A percentile compares a stretch with the other conserved stretches of the same genome.
phyloP scores from a whole-genome alignment of 257 asterid genomes.

The Solanum paucissectum region DNA sequence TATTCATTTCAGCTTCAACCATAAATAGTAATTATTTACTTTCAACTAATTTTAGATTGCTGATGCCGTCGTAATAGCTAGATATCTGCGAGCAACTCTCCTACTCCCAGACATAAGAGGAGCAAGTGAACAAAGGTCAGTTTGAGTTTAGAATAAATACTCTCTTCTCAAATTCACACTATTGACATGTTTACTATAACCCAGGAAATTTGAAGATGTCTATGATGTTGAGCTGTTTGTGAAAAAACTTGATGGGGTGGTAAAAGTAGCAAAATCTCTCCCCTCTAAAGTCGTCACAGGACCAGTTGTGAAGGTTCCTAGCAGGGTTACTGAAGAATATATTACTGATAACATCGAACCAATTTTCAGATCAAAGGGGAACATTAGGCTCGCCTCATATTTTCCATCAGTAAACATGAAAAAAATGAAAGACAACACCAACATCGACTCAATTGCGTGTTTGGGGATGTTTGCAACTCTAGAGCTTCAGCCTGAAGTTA shows the following conservation, averaged over 20 bases:
- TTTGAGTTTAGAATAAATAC: no score
- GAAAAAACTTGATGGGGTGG: constrained; percentile 60
- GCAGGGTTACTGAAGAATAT: constrained; percentile 61
- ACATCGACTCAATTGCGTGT: constrained; percentile 60
- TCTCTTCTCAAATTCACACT: no score
- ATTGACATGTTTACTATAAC: no score
- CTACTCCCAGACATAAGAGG: constrained; percentile 94
- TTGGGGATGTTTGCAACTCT: constrained; percentile 87
- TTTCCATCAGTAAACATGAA: constrained; percentile 94
- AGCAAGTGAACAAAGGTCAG: constrained; percentile 68
- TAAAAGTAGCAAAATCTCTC: constrained; percentile 55
- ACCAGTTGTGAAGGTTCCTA: constrained; percentile 84
- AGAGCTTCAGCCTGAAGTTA: constrained; percentile 66
- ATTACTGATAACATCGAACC: constrained; percentile 65
- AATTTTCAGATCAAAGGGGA: constrained; percentile 60
- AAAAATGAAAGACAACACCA: constrained; percentile 42
- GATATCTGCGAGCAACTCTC: constrained; percentile 80
- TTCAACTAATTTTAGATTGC: constrained; percentile 45
- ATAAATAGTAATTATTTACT: neutral
- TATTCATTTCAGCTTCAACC: neutral
- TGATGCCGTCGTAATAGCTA: constrained; percentile 92
- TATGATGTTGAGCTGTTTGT: constrained; percentile 56
- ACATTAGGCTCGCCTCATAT: constrained; percentile 69
- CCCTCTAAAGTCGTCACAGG: constrained; percentile 39
- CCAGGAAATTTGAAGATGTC: constrained; percentile 57